Conservation (phyloP, 176 grass and related monocot genomes). For the Oryza punctata region DNA sequence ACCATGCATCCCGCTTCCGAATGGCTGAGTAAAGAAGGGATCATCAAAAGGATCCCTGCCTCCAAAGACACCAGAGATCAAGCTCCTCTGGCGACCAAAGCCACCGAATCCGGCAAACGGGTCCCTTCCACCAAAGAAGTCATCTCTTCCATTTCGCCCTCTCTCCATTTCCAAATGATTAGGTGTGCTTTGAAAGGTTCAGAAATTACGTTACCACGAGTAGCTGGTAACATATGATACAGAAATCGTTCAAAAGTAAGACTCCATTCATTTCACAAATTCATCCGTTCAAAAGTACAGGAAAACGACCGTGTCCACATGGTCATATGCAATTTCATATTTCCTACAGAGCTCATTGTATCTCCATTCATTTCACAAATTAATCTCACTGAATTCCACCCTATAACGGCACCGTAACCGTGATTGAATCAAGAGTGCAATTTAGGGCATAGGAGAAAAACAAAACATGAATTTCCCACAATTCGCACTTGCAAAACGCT, state of each 20-base stretch:
- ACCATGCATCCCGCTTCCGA: constrained; percentile 60
- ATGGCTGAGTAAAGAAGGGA: constrained; percentile 86
- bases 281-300: no score
- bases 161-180: constrained; percentile 57
- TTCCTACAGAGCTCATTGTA: background rate
- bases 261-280: no score
- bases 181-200: background rate
- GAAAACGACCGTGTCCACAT: background rate
- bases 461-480: background rate
- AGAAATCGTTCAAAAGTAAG: background rate
- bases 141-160: constrained; percentile 54
- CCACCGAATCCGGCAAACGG: constrained; percentile 70
- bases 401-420: background rate
- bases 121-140: constrained; percentile 54
- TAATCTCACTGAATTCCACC: background rate
- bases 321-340: background rate
- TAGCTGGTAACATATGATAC: background rate
- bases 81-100: constrained; percentile 46
- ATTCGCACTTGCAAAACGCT: background rate
- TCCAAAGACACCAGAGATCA: constrained; percentile 71
- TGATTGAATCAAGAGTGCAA: no score
- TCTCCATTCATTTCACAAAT: background rate
- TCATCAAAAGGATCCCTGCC: constrained; percentile 85
- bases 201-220: background rate
- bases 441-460: no score